A percentile compares a stretch with the other conserved stretches of the same genome.
phyloP scores from a whole-genome alignment of 2,329 filamentous ascomycete species.

The Aspergillus intermedius region DNA sequence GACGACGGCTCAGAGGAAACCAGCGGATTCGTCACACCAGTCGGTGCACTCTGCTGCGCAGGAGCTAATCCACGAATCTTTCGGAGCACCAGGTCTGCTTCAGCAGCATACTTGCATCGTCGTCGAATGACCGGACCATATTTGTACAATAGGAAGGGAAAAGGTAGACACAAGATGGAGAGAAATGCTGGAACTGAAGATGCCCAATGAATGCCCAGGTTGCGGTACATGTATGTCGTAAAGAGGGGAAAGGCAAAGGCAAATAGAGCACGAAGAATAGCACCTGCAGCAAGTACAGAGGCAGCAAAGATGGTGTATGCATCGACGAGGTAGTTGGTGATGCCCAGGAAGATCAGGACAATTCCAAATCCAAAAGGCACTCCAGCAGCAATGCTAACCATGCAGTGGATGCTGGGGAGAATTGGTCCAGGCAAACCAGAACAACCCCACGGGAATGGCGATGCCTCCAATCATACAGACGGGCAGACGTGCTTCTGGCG shows the following conservation, averaged over 20 bases:
- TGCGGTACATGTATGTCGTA: constrained; percentile 2
- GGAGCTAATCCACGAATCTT: neutral
- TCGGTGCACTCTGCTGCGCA: neutral
- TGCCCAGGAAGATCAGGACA: constrained; percentile 2
- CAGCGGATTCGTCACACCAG: neutral
- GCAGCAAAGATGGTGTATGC: constrained; percentile 5
- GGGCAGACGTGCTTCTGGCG: constrained; percentile 2
- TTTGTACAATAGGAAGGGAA: constrained; percentile 1
- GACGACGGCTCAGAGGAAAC: neutral
- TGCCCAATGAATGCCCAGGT: constrained; percentile 3
- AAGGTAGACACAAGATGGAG: constrained; percentile 1
- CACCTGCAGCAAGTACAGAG: neutral
- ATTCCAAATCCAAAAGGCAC: constrained; percentile 3
- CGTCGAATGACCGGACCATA: neutral
- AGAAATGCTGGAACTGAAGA: constrained; percentile 1
- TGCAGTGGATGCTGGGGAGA: constrained; percentile 3
- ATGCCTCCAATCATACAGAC: constrained; percentile 1
- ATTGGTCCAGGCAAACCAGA: constrained; percentile 6
- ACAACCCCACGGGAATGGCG: constrained; percentile 2
- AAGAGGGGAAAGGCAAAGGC: constrained; percentile 1
- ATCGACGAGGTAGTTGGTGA: constrained; percentile 4
- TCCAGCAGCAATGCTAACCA: constrained; percentile 1
- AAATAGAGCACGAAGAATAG: neutral
- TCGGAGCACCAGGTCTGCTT: neutral
- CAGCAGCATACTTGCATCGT: constrained; percentile 2